phyloP scores from a whole-genome alignment of 805 yeast species.

The Candida ponderosae region DNA sequence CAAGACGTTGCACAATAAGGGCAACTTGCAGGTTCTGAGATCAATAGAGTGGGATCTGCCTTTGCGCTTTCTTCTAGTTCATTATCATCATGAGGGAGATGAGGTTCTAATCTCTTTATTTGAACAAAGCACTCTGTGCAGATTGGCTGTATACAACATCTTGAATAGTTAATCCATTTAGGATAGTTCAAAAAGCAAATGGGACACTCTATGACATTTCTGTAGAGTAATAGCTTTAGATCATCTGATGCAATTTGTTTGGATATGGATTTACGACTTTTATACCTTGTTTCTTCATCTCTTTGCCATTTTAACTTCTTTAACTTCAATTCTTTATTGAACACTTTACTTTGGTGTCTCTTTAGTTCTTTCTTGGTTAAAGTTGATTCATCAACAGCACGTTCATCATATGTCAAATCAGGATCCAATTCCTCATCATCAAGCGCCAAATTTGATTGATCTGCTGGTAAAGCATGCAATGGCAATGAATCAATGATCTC shows the following conservation, averaged over 20 bases:
- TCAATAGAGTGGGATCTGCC: conserved; percentile 51
- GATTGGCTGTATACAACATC: conserved; percentile 90
- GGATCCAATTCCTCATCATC: conserved; percentile 46
- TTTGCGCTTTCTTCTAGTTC: conserved; percentile 22
- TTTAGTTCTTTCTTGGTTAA: conserved; percentile 34
- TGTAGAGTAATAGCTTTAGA: conserved; percentile 53
- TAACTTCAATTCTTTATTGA: conserved; percentile 30
- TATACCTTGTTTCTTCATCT: conserved; percentile 25
- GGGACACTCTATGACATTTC: conserved; percentile 78
- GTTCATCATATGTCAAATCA: conserved; percentile 54
- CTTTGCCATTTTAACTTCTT: conserved; percentile 29
- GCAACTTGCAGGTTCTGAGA: conserved; percentile 84
- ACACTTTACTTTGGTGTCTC: conserved; percentile 28
- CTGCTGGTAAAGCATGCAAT: conserved; percentile 44
- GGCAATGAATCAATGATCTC: conserved; percentile 40
- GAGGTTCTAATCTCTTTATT: conserved; percentile 86
- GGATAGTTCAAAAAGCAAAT: conserved; percentile 90
- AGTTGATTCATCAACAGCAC: conserved; percentile 37
- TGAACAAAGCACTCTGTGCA: conserved; percentile 97
- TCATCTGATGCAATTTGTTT: conserved; percentile 30
- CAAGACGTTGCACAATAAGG: conserved; percentile 88
- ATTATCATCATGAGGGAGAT: conserved; percentile 72
- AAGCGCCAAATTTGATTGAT: conserved; percentile 24
- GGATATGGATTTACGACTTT: conserved; percentile 25
- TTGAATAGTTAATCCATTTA: conserved; percentile 60